phyloP scores from a whole-genome alignment of 805 yeast genomes.

The Candida suzukii region DNA sequence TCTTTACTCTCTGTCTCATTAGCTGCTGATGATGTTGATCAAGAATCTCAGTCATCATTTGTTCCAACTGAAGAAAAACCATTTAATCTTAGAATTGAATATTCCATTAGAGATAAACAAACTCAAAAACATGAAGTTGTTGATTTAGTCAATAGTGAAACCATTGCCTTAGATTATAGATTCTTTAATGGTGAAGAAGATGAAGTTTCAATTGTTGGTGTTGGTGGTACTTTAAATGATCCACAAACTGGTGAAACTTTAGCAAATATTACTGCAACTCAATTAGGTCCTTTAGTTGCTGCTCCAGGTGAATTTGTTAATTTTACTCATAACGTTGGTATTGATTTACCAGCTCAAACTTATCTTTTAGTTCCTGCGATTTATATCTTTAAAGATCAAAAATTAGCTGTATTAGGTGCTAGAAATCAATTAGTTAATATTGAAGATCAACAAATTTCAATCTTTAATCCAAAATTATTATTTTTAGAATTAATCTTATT shows the following conservation, averaged over 20 bases:
- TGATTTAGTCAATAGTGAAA: conserved; percentile 43
- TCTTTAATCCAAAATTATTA: conserved; percentile 67
- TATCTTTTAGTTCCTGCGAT: conserved; percentile 56
- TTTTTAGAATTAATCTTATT: conserved; percentile 50
- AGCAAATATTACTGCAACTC: conserved; percentile 59
- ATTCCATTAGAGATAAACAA: conserved; percentile 40
- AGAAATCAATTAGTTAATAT: conserved; percentile 52
- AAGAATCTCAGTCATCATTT: no score
- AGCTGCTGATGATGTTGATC: conserved; percentile 2
- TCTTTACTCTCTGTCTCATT: conserved; percentile 6
- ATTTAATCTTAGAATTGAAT: conserved; percentile 41
- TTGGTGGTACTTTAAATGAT: conserved; percentile 58
- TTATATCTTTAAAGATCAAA: conserved; percentile 42
- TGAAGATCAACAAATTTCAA: conserved; percentile 57
- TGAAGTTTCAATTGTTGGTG: conserved; percentile 51
- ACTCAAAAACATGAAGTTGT: conserved; percentile 31
- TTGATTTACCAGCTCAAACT: conserved; percentile 46
- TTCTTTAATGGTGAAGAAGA: conserved; percentile 47
- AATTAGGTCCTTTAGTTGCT: conserved; percentile 53
- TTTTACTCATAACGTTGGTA: conserved; percentile 53
- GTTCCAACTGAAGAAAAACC: conserved; percentile 29
- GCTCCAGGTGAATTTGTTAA: conserved; percentile 38
- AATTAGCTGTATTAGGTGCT: conserved; percentile 48
- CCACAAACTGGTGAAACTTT: conserved; percentile 42
- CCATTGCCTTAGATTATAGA: conserved; percentile 41